Evolutionary conservation across 1,139 yeast genomes (phyloP), one percentile per base, ranked within the genome.

Genomic region (Diutina catenulata): DNA sequence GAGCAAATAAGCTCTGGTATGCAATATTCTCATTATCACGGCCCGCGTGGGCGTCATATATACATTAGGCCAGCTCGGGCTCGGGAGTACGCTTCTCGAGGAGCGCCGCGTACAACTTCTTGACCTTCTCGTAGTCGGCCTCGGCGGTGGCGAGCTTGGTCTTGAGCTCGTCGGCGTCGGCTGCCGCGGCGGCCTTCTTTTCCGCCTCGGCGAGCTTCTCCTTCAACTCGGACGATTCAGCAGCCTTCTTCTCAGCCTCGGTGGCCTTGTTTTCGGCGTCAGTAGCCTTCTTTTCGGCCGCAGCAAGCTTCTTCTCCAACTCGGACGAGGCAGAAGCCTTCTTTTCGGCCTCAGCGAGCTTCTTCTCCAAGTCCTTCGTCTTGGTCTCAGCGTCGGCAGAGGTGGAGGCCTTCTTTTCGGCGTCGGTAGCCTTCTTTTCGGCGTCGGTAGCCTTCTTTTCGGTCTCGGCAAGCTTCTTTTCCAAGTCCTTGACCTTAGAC

Each of bases 161-260:
- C 33, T 18, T 29, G 23, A 23, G 8, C 21, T 29, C 33, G 33
- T 22, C 33, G 13, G 33, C 15, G 5, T 18, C 23, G 33, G 33
- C 23, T 21, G 23, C 23, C 23, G 6, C 9, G 23, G 23, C 23
- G 23, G 23, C 6, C 23, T 6, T 9, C 23, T 7, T 6, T 9
- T 21, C 23, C 23, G 23, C 23, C 23, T 21, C 8, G 23, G 23
- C 6, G 9, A 21, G 23, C 23, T 21, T 21, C 9, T 21, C 8
- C 9, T 21, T 9, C 6, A 21, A 9, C 23, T 21, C 23, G 8
- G 6, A 6, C 23, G 9, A 21, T 21, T 21, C 23, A 7, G 8
- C 23, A 7, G 23, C 23, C 9, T 21, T 21, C 6, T 21, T 21
- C 6, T 6, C 9, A 6, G 27, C 27, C 27, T 6, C 13, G n/a